These are phyloP conservation scores for Elaphomyces granulatus DNA, from an alignment of 495 filamentous ascomycete genomes.

Conservation along the genomic window DNA sequence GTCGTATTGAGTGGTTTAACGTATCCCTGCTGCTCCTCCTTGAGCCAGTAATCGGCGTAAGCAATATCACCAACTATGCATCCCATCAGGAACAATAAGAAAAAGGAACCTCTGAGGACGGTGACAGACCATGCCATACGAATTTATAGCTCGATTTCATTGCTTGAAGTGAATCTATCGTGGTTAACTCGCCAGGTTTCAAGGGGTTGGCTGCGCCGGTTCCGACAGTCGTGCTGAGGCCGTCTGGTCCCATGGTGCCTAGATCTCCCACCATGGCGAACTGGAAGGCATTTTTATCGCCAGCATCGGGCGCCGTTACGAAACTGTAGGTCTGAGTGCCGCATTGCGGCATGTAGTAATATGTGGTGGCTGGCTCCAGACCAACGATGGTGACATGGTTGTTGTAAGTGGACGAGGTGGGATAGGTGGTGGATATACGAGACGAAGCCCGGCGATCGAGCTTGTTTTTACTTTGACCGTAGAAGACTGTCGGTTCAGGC, in stretches of 20 bases:
- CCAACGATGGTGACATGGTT: conserved; percentile 25
- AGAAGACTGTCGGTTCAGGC: conserved; percentile 15
- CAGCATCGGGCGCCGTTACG: conserved; percentile 12
- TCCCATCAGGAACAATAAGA: too few species aligned
- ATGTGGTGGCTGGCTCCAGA: conserved; percentile 19
- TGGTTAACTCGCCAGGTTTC: conserved; percentile 19
- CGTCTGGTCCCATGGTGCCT: conserved; percentile 22
- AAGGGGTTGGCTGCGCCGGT: conserved; percentile 13
- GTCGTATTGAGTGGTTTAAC: conserved; percentile 17
- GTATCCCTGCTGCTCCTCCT: conserved; percentile 25
- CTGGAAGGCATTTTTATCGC: conserved; percentile 15
- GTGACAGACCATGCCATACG: conserved; percentile 15
- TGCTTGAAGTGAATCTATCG: conserved; percentile 19
- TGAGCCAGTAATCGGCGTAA: conserved; percentile 33
- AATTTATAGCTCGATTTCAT: conserved; percentile 17
- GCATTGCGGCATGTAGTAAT: conserved; percentile 17
- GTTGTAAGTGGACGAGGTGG: conserved; percentile 24
- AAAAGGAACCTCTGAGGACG: too few species aligned
- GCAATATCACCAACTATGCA: conserved; percentile 26
- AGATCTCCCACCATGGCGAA: conserved; percentile 24
- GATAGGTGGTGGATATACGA: conserved; percentile 19
- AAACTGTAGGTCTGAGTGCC: conserved; percentile 13
- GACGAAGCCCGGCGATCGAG: conserved; percentile 12
- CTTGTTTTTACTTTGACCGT: conserved; percentile 8
- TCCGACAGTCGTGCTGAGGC: conserved; percentile 15